These are phyloP conservation scores for Jatropha multifida DNA, from an alignment of 441 rosid species.

Conservation along the genomic window DNA sequence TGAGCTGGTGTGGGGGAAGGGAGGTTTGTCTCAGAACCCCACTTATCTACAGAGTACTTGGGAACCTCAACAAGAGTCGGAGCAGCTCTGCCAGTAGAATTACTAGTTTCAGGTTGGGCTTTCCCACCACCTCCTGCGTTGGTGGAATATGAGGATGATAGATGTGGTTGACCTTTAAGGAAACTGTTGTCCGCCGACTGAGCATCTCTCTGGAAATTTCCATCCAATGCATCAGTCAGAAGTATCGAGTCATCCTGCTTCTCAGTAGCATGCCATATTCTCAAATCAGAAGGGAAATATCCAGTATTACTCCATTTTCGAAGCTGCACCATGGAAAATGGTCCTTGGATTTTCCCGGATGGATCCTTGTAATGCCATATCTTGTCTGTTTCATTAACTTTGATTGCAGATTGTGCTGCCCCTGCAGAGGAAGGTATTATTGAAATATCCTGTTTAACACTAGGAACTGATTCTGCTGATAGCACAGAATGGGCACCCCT, in stretches of 20 bases:
- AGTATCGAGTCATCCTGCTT: constrained; percentile 68
- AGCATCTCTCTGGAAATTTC: constrained; percentile 55
- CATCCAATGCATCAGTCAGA: constrained; percentile 65
- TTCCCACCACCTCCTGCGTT: constrained; percentile 27
- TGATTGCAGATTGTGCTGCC: constrained; percentile 39
- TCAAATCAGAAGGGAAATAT: constrained; percentile 81
- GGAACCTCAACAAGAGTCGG: constrained; percentile 56
- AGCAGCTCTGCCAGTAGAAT: constrained; percentile 31
- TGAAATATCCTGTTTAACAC: constrained; percentile 38
- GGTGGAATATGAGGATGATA: constrained; percentile 10
- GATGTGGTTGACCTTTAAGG: constrained; percentile 38
- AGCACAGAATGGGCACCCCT: constrained; percentile 36
- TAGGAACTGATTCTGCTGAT: constrained; percentile 40
- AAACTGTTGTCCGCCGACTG: constrained; percentile 36
- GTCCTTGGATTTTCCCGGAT: constrained; percentile 89
- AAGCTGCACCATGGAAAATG: constrained; percentile 87
- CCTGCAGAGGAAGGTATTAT: constrained; percentile 39
- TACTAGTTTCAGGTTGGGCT: constrained; percentile 35
- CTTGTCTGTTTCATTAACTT: constrained; percentile 74
- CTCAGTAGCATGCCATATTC: constrained; percentile 72
- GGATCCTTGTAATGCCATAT: constrained; percentile 93
- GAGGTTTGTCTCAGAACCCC: constrained; percentile 66
- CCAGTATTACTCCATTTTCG: constrained; percentile 94
- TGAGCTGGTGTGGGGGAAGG: constrained; percentile 92
- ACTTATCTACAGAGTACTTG: constrained; percentile 47